These are phyloP conservation scores for Coleophoma cylindrospora DNA, from an alignment of 2,329 filamentous ascomycete genomes.

Conservation along the genomic window DNA sequence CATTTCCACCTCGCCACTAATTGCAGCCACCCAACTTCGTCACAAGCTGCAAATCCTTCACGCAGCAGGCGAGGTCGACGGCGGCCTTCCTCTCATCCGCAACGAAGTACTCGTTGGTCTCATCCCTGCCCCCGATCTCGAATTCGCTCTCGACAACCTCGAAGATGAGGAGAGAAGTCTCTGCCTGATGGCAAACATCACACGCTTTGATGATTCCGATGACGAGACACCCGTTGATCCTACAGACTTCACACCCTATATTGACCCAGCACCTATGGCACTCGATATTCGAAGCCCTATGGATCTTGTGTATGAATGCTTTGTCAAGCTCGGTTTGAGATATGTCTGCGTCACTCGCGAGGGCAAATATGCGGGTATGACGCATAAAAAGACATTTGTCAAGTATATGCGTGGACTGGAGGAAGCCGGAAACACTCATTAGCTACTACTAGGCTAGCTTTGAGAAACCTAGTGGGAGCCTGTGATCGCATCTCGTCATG, in stretches of 20 bases:
- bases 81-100: conserved; percentile 81
- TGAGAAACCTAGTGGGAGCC: too few relatives aligned
- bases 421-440: conserved; percentile 31
- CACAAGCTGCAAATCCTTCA: conserved; percentile 78
- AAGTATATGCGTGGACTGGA: conserved; percentile 87
- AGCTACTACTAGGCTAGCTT: background rate
- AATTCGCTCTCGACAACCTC: conserved; percentile 85
- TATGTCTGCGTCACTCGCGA: conserved; percentile 88
- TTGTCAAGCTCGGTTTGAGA: conserved; percentile 85
- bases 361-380: conserved; percentile 82
- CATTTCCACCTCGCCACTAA: conserved; percentile 74
- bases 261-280: conserved; percentile 85
- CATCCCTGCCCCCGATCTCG: conserved; percentile 89
- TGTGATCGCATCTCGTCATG: too few relatives aligned
- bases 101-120: conserved; percentile 78
- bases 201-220: conserved; percentile 59
- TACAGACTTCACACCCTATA: conserved; percentile 84
- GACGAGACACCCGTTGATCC: conserved; percentile 53
- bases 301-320: conserved; percentile 94
- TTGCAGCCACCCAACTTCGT: conserved; percentile 72
- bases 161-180: conserved; percentile 66
- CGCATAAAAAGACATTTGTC: conserved; percentile 95
- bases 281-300: conserved; percentile 87
- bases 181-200: conserved; percentile 76
- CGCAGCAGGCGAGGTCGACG: conserved; percentile 82